Evolutionary conservation across 2,329 filamentous ascomycete genomes (phyloP).

Genomic region (Diaporthe ampelina): DNA sequence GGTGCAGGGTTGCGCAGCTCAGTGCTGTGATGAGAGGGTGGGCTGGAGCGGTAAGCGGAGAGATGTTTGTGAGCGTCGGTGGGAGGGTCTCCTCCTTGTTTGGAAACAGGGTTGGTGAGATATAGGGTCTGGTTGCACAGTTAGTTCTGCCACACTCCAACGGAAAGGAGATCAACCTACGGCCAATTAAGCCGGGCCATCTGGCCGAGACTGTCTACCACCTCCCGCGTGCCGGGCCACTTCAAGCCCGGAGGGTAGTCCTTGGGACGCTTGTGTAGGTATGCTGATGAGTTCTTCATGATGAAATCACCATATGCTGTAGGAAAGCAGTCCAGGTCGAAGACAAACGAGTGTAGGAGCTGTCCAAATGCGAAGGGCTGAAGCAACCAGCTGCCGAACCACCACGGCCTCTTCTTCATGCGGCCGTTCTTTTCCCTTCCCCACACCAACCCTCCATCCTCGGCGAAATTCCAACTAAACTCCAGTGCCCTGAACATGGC

Average conservation of each 20-base stretch:
- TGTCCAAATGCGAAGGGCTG: conserved; percentile 84
- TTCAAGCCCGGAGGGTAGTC: conserved; percentile 74
- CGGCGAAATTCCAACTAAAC: conserved; percentile 86
- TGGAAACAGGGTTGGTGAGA: conserved; percentile 90
- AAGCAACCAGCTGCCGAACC: conserved; percentile 87
- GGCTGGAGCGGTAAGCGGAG: conserved; percentile 84
- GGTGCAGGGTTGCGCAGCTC: conserved; percentile 91
- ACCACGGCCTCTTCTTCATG: conserved; percentile 79
- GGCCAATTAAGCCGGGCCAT: conserved; percentile 90
- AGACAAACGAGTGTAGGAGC: conserved; percentile 81
- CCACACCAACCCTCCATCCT: conserved; percentile 80
- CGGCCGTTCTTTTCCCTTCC: conserved; percentile 65
- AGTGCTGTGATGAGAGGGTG: conserved; percentile 89
- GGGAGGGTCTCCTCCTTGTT: conserved; percentile 75
- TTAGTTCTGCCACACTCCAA: conserved; percentile 41
- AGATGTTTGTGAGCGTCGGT: conserved; percentile 74
- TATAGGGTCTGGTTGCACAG: conserved; percentile 70
- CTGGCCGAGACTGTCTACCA: conserved; percentile 84
- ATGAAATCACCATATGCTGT: conserved; percentile 62
- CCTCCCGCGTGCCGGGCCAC: conserved; percentile 83
- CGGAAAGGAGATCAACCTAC: conserved; percentile 61
- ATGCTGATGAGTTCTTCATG: conserved; percentile 82
- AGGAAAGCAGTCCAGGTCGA: conserved; percentile 82
- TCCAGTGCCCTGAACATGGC: conserved; percentile 85
- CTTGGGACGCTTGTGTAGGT: conserved; percentile 80